phyloP scores from a whole-genome alignment of 495 filamentous ascomycete genomes.

The Trichoderma orchidacearum region DNA sequence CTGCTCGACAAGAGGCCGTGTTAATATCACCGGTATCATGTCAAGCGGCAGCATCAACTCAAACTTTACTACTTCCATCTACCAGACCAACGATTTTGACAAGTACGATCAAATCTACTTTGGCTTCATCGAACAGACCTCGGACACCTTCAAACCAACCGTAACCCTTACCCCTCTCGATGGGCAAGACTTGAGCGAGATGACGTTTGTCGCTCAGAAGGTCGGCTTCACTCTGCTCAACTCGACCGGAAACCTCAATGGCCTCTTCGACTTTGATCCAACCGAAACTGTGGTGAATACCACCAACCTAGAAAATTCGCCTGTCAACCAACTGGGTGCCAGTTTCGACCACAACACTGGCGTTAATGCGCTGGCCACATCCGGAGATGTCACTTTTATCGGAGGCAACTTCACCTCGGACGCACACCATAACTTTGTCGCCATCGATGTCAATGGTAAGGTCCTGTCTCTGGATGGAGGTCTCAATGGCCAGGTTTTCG shows the following conservation, averaged over 20 bases:
- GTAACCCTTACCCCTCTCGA: conserved; percentile 62
- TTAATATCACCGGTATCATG: conserved; percentile 66
- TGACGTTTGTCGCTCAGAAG: conserved; percentile 74
- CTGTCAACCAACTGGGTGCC: conserved; percentile 59
- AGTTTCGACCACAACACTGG: conserved; percentile 49
- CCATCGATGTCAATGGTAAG: conserved; percentile 47
- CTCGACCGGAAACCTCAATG: conserved; percentile 66
- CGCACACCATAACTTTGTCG: conserved; percentile 59
- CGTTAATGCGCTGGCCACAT: conserved; percentile 47
- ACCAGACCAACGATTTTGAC: conserved; percentile 84
- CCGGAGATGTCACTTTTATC: conserved; percentile 52
- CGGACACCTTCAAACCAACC: conserved; percentile 59
- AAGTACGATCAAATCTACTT: conserved; percentile 88
- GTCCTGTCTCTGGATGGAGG: conserved; percentile 54
- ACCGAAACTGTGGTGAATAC: conserved; percentile 40
- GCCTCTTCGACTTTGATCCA: conserved; percentile 82
- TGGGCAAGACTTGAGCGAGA: conserved; percentile 44
- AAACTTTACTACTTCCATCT: conserved; percentile 41
- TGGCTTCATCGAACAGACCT: conserved; percentile 67
- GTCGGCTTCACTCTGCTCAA: conserved; percentile 63
- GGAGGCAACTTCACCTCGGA: conserved; percentile 72
- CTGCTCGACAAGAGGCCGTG: conserved; percentile 59
- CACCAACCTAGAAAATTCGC: conserved; percentile 52
- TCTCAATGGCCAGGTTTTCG: conserved; percentile 63
- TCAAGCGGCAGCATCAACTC: conserved; percentile 31